Base-by-base conservation (phyloP, 2,329 filamentous ascomycete genomes). In the Dothidotthia symphoricarpi region DNA sequence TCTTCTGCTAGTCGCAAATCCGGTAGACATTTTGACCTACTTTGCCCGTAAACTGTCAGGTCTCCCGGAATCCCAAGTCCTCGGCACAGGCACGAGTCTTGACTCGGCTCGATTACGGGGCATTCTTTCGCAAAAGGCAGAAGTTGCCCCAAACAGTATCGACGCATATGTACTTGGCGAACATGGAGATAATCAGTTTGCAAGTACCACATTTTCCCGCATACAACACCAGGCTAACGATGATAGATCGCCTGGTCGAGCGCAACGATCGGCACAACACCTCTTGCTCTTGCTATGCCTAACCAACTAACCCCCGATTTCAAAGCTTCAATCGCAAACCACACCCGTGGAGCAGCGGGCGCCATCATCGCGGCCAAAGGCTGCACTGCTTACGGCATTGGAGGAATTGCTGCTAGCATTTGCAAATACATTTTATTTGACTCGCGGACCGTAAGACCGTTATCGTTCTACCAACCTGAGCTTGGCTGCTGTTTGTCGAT, bases 21-120 rank as follows among this genome's bases (percentile, higher is more conserved):
- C 76, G 0, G 75, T 79, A 14, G 76, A 80, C 49, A 62, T 79
- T 17, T 61, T 79, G 24, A 77, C 76, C 1, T 70, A 72, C 30
- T 68, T 78, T 34, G 73, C 71, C 3, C 68, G 69, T 22, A 62
- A 71, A 30, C 55, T 75, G 12, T 73, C 73, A 0, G 69, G 73
- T 2, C 63, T 79, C 1, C 75, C 75, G 0, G 51, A 64, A 25
- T 57, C 49, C 8, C 76, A 77, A 43, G 75, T 79, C 10, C 50
- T 79, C 16, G 76, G 76, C 0, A 73, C 72, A 3, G 76, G 76
- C 9, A 79, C 76, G 0, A 74, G 71, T 47, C 65, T 78, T 3
- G 76, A 79, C 46, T 75, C 75, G 1, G 70, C 72, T 4, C 59
- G 76, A 16, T 55, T 79, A 30, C 68, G 71, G 13, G 70, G 72